A percentile compares a stretch with the other conserved stretches of the same genome.
These are phyloP conservation scores for Zostera marina DNA, from an alignment of 116 monocot genomes.

Conservation along the genomic window DNA sequence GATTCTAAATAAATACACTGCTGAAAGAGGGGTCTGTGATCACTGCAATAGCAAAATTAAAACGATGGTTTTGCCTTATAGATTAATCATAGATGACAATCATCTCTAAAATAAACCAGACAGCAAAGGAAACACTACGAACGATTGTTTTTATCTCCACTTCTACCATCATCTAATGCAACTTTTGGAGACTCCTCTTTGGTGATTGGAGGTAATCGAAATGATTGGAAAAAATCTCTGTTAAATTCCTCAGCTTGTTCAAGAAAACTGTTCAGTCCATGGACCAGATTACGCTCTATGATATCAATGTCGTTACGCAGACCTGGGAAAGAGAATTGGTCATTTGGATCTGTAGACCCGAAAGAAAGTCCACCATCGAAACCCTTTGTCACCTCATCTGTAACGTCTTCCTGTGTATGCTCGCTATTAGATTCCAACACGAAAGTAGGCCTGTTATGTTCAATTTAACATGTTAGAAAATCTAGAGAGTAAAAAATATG, in stretches of 20 bases:
- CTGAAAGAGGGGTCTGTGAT: no score
- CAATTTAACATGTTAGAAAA: neutral
- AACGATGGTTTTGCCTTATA: no score
- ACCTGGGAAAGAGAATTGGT: conserved; percentile 38
- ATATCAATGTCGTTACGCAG: conserved; percentile 53
- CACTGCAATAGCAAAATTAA: no score
- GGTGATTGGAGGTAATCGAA: conserved; percentile 11
- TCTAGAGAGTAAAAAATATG: neutral
- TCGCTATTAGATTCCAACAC: conserved; percentile 74
- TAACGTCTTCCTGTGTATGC: conserved; percentile 71
- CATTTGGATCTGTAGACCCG: conserved; percentile 5
- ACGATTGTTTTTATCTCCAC: neutral
- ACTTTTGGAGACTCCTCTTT: conserved; percentile 7
- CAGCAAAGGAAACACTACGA: neutral
- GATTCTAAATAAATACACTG: no score
- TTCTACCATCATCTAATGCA: conserved; percentile 4
- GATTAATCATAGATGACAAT: no score
- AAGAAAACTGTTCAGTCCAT: conserved; percentile 27
- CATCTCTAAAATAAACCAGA: no score
- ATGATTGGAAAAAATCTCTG: conserved; percentile 31
- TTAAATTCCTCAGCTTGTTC: conserved; percentile 56
- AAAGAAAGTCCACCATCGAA: neutral
- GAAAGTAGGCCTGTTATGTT: conserved; percentile 36
- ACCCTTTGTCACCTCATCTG: conserved; percentile 28
- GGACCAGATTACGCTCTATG: conserved; percentile 32